These are phyloP conservation scores for Sporothrix mexicana DNA, from an alignment of 2,329 filamentous ascomycete genomes.

Conservation along the genomic window DNA sequence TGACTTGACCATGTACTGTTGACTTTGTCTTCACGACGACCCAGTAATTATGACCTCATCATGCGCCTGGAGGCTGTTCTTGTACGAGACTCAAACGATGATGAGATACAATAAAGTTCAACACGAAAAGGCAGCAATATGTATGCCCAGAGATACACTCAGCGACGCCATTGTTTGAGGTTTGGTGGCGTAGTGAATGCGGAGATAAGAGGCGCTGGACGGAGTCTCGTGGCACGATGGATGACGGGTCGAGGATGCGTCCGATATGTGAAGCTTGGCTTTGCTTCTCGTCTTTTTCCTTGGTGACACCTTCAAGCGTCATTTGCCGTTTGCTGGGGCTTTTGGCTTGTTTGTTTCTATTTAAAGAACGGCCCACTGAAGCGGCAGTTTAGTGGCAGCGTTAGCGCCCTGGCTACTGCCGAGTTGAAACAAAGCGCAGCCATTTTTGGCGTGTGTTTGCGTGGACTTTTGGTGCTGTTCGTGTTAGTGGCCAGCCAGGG, in stretches of 20 bases:
- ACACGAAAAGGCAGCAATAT: neutral
- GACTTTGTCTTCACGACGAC: neutral
- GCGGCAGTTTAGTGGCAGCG: neutral
- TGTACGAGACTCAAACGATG: neutral
- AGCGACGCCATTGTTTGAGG: conserved; percentile 16
- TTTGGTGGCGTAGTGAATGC: neutral
- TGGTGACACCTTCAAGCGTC: neutral
- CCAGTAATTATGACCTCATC: neutral
- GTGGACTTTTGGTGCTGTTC: neutral
- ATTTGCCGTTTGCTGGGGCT: neutral
- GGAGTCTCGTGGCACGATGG: neutral
- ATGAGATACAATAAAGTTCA: neutral
- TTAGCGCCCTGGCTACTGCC: neutral
- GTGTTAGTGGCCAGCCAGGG: neutral
- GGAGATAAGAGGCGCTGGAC: neutral
- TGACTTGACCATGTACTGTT: neutral
- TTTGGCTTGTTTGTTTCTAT: conserved; percentile 3
- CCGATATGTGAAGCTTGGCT: no score
- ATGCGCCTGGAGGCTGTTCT: neutral
- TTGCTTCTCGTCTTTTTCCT: no score
- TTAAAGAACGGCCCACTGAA: neutral
- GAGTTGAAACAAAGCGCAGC: conserved; percentile 9
- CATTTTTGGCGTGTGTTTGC: neutral
- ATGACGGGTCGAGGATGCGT: neutral
- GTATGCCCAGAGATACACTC: neutral